These are phyloP conservation scores for Lecanoromycetidae sp. DNA, from an alignment of 2,329 filamentous ascomycete genomes.

Conservation along the genomic window DNA sequence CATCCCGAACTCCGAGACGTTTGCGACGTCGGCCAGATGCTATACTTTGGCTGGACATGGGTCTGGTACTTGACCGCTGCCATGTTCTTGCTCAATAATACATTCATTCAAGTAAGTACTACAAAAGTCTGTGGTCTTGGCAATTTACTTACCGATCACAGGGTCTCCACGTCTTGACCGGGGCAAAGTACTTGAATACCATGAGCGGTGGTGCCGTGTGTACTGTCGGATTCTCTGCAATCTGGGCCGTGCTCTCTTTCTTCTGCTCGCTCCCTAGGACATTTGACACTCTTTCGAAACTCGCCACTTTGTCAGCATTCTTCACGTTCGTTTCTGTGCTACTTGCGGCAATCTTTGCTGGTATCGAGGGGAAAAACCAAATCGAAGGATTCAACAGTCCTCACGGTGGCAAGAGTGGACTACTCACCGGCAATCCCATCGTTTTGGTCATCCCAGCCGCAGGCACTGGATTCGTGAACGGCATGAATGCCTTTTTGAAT, in stretches of 20 bases:
- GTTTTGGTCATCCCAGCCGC: slow-evolving; percentile 56
- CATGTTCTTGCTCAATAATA: slow-evolving; percentile 93
- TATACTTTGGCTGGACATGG: slow-evolving; percentile 76
- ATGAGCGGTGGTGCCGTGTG: slow-evolving; percentile 63
- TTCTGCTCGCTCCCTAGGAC: slow-evolving; percentile 73
- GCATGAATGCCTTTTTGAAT: slow-evolving; percentile 82
- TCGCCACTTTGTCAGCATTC: slow-evolving; percentile 66
- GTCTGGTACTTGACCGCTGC: slow-evolving; percentile 56
- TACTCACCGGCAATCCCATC: slow-evolving; percentile 46
- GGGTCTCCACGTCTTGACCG: slow-evolving; percentile 71
- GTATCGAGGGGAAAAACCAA: slow-evolving; percentile 58
- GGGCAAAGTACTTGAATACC: slow-evolving; percentile 80
- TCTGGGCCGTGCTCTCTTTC: slow-evolving; percentile 65
- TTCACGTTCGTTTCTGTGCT: slow-evolving; percentile 88
- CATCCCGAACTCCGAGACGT: slow-evolving; percentile 88
- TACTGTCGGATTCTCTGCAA: slow-evolving; percentile 66
- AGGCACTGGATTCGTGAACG: slow-evolving; percentile 67
- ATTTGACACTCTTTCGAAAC: slow-evolving; percentile 64
- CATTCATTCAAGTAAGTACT: slow-evolving; percentile 59
- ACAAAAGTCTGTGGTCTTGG: not conserved
- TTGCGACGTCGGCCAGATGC: slow-evolving; percentile 88
- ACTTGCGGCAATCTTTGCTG: slow-evolving; percentile 71
- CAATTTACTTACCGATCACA: slow-evolving; percentile 24
- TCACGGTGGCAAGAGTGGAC: slow-evolving; percentile 26
- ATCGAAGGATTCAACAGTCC: slow-evolving; percentile 50